phyloP scores from a whole-genome alignment of 2,329 filamentous ascomycete species.

The Trichophyton benhamiae region DNA sequence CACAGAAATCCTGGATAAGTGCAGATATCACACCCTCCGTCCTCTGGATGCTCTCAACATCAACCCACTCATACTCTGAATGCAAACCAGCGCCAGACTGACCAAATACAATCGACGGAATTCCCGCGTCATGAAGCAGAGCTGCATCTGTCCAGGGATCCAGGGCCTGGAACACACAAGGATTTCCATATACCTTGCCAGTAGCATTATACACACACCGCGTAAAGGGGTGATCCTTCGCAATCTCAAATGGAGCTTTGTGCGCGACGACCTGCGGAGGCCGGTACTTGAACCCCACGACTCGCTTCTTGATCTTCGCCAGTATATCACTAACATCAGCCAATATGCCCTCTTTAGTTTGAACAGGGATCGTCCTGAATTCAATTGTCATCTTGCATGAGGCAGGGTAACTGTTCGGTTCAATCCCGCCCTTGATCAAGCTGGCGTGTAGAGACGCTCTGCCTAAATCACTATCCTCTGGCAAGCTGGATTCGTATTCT shows the following conservation, averaged over 20 bases:
- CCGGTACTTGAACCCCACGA: constrained; percentile 30
- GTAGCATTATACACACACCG: constrained; percentile 22
- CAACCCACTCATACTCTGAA: constrained; percentile 40
- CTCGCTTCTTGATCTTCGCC: constrained; percentile 20
- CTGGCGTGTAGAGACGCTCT: constrained; percentile 37
- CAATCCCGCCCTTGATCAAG: constrained; percentile 40
- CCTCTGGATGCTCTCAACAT: constrained; percentile 32
- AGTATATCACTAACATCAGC: constrained; percentile 31
- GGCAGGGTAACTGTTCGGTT: constrained; percentile 41
- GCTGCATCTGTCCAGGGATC: constrained; percentile 43
- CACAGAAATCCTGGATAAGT: not conserved
- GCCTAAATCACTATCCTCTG: constrained; percentile 25
- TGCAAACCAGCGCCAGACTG: constrained; percentile 40
- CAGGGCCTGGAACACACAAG: constrained; percentile 20
- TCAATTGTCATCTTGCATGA: constrained; percentile 40
- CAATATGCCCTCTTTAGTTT: constrained; percentile 29
- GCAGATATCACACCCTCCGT: constrained; percentile 15
- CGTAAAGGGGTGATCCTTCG: constrained; percentile 32
- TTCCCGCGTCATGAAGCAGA: constrained; percentile 34
- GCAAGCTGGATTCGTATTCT: constrained; percentile 29
- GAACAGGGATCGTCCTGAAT: constrained; percentile 37
- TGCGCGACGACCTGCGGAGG: constrained; percentile 31
- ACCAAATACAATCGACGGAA: constrained; percentile 38
- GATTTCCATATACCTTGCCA: constrained; percentile 17
- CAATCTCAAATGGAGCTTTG: constrained; percentile 34